Conservation (phyloP, 768 basidiomycete genomes). For the Tricholoma sp. region DNA sequence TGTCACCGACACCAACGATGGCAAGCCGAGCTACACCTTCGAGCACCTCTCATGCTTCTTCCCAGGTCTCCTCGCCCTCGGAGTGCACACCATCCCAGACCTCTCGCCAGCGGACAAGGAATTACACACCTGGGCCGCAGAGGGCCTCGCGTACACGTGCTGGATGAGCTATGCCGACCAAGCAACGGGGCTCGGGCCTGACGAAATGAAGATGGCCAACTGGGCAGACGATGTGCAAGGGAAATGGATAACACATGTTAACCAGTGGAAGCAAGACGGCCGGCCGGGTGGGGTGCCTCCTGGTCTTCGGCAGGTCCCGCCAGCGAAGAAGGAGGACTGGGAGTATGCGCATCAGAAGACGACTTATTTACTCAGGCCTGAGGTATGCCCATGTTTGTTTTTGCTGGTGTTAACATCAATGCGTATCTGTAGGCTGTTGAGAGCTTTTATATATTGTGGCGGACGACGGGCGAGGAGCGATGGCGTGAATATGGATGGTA, state of each 20-base stretch:
- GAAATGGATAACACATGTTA: conserved; percentile 35
- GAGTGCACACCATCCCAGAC: conserved; percentile 35
- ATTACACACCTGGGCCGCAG: conserved; percentile 56
- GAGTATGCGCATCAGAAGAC: conserved; percentile 34
- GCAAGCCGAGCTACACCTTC: conserved; percentile 36
- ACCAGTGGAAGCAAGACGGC: conserved; percentile 38
- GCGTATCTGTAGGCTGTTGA: conserved; percentile 38
- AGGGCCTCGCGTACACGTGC: conserved; percentile 58
- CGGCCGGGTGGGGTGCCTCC: conserved; percentile 28
- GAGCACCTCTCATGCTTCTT: conserved; percentile 66
- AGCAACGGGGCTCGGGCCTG: conserved; percentile 59
- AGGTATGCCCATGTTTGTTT: conserved; percentile 29
- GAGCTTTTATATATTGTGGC: conserved; percentile 50
- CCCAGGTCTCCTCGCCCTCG: conserved; percentile 57
- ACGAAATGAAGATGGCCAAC: conserved; percentile 36
- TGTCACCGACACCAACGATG: conserved; percentile 40
- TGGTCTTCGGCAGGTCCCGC: conserved; percentile 23
- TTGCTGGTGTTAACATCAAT: background rate
- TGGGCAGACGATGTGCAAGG: conserved; percentile 14
- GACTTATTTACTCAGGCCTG: conserved; percentile 42
- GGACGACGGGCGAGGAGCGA: conserved; percentile 40
- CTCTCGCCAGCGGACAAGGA: conserved; percentile 29
- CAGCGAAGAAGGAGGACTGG: conserved; percentile 16
- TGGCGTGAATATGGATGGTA: conserved; percentile 54
- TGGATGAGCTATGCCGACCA: conserved; percentile 62